A percentile compares a stretch with the other conserved stretches of the same genome.
phyloP scores from a whole-genome alignment of 352 stramenopile species.

The Pelagophyceae sp. region DNA sequence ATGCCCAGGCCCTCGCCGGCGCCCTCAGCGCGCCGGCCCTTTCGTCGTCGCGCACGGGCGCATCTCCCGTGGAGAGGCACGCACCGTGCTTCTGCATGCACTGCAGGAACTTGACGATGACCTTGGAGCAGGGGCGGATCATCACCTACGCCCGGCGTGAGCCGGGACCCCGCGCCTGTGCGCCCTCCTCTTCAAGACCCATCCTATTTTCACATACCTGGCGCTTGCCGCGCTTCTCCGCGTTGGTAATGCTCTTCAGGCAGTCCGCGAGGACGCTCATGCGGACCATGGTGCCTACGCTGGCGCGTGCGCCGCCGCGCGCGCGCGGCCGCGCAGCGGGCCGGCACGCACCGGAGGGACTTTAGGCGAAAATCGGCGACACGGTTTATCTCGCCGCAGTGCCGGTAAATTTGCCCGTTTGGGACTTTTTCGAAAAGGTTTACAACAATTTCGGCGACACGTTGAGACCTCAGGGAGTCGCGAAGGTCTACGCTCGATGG shows the following conservation, averaged over 20 bases:
- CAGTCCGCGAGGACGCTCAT: conserved; percentile 99
- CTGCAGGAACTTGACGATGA: conserved; percentile 99
- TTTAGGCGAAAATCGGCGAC: too few species aligned
- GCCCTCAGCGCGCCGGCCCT: not conserved
- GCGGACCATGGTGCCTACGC: conserved; percentile 65
- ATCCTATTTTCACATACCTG: conserved; percentile 49
- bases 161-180: too few species aligned
- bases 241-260: conserved; percentile 99
- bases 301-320: too few species aligned
- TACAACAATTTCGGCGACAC: too few species aligned
- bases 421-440: too few species aligned
- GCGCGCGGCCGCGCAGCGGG: too few species aligned
- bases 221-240: conserved; percentile 98
- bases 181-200: not conserved
- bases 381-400: too few species aligned
- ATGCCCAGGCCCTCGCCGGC: not conserved
- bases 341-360: too few species aligned
- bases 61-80: conserved; percentile 25
- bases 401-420: too few species aligned
- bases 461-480: too few species aligned
- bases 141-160: conserved; percentile 56
- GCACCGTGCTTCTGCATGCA: conserved; percentile 98
- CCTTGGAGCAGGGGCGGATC: conserved; percentile 96
- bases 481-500: too few species aligned
- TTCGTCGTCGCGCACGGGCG: not conserved